Base-by-base conservation (phyloP, 1,284 basidiomycete genomes). In the Inonotus hispidus region DNA sequence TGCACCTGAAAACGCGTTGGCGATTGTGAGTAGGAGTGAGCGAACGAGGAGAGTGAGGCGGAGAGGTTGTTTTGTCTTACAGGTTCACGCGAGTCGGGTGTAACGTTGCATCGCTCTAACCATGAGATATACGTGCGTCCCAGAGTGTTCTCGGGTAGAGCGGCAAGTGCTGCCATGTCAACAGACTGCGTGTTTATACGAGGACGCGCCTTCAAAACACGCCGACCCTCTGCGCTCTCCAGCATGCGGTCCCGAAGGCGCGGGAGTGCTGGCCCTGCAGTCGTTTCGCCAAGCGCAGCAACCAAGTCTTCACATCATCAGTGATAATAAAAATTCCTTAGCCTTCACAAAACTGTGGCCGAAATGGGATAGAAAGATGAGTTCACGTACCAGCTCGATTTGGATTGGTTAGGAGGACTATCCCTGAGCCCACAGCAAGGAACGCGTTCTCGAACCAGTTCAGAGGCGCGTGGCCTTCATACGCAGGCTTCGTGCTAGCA, bases 61-160 rank as follows among this genome's bases (percentile, higher is more conserved):
- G 53, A 60, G 46, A 55, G 32, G 46, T 47, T 3, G 13, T 0
- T 41, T 35, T 47, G 29, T 38, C 90, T 67, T 68, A 96, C 95
- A 6, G 92, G 88, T 68, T 91, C 92, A 62, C 96, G 79, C 45
- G 95, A 95, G 73, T 99, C 97, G 5, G 97, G 97, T 1, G 92
- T 95, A n/a, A 98, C 90, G 3, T 87, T 85, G 72, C 92, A 93
- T 46, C 88, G 81, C 64, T 93, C 85, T 3, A 99, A 81, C 96
- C 97, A 99, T 59, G 88, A 90, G 60, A 88, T 81, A 73, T 98
- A 99, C 59, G 92, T 87, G 62, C 85, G 77, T 1, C 96, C 97
- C 66, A 98, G 87, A 0, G 92, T 93, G 1, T 90, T 91, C 59
- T 92, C 84, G 1, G 87, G 85, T 49, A 95, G 79, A 39, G 77